Conservation (phyloP, 192 early-diverging fungal species). For the Backusella liffmaniae region DNA sequence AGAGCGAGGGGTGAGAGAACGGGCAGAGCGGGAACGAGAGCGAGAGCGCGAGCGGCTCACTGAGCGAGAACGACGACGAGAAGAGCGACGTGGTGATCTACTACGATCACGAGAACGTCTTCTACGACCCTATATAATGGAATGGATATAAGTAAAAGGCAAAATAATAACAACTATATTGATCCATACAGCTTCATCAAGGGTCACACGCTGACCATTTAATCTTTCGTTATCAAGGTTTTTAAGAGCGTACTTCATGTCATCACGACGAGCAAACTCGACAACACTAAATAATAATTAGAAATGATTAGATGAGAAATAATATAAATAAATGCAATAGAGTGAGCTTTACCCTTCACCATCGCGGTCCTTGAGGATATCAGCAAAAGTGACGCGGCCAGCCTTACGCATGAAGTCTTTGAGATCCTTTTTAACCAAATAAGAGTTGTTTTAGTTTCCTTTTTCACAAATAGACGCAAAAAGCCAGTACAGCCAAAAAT, state of each 20-base stretch:
- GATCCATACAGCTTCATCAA: conserved; percentile 59
- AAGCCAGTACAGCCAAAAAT: conserved; percentile 10
- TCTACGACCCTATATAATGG: background rate
- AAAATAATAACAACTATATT: background rate
- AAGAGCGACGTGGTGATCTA: conserved; percentile 44
- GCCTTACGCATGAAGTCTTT: conserved; percentile 95
- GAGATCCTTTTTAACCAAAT: conserved; percentile 72
- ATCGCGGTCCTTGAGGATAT: conserved; percentile 77
- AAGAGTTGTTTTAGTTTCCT: conserved; percentile 4
- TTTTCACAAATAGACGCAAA: conserved; percentile 3
- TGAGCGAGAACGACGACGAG: conserved; percentile 29
- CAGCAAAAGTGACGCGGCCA: conserved; percentile 92
- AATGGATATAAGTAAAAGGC: background rate
- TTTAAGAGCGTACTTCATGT: conserved; percentile 82
- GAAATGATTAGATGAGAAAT: background rate
- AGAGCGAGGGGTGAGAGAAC: conserved; percentile 3
- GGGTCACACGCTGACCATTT: conserved; percentile 64
- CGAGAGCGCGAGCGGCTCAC: conserved; percentile 34
- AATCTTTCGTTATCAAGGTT: conserved; percentile 79
- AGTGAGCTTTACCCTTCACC: conserved; percentile 70
- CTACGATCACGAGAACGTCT: conserved; percentile 15
- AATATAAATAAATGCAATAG: background rate
- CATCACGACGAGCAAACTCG: conserved; percentile 78
- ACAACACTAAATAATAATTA: conserved; percentile 65
- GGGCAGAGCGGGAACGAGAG: conserved; percentile 40